Evolutionary conservation across 768 basidiomycete species (phyloP).

Genomic region (Mycena capillaripes): DNA sequence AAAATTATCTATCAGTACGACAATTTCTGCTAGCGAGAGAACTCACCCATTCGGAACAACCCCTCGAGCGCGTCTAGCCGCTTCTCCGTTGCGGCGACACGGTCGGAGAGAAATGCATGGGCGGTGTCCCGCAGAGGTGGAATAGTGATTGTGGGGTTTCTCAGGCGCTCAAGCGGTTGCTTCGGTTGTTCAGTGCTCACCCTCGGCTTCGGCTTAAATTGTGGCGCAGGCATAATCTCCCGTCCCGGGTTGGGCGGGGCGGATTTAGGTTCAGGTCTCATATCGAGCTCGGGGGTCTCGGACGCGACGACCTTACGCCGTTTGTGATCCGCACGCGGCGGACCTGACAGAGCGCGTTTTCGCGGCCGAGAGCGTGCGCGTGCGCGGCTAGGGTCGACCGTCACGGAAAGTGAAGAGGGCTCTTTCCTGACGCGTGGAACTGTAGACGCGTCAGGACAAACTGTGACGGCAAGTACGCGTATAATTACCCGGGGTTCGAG

Average conservation of each 20-base stretch:
- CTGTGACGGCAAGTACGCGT: not conserved
- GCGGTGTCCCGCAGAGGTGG: not conserved
- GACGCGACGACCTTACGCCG: slow-evolving; percentile 12
- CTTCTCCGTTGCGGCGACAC: slow-evolving; percentile 16
- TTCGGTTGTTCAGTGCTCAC: not conserved
- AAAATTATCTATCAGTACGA: not conserved
- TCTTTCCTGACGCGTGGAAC: slow-evolving; percentile 23
- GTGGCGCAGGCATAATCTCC: not conserved
- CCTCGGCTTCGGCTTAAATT: not conserved
- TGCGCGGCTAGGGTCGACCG: not conserved
- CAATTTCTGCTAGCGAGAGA: not conserved
- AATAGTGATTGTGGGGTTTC: not conserved
- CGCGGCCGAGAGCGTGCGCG: not conserved
- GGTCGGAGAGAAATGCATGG: not conserved
- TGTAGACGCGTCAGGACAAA: not conserved
- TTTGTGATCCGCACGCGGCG: slow-evolving; percentile 19
- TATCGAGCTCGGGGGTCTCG: not conserved
- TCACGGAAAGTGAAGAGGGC: not conserved
- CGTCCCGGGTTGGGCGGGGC: not conserved
- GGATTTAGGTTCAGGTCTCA: not conserved
- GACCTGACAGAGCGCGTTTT: not conserved
- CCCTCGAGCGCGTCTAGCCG: slow-evolving; percentile 26
- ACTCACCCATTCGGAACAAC: slow-evolving; percentile 4
- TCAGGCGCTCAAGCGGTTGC: not conserved
- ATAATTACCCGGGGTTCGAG: slow-evolving; percentile 16